Evolutionary conservation across 1,284 basidiomycete genomes (phyloP).

Genomic region (Cryptococcus floricola): DNA sequence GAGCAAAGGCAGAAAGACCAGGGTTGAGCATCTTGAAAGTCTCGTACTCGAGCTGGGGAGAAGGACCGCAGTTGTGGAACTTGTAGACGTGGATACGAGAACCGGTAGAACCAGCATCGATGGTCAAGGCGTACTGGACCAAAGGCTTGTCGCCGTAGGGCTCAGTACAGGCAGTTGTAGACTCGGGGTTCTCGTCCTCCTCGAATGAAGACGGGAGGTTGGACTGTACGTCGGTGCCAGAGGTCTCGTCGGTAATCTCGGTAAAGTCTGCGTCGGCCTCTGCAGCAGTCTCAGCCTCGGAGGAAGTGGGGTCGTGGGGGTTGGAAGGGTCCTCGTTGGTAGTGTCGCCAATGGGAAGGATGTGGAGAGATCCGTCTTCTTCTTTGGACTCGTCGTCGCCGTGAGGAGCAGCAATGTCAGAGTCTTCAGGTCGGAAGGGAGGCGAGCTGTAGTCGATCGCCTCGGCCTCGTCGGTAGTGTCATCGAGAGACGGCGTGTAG

Average conservation of each 20-base stretch:
- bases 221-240: slow-evolving; percentile 13
- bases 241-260: slow-evolving; percentile 31
- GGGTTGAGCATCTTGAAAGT: slow-evolving; percentile 81
- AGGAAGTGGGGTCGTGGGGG: slow-evolving; percentile 28
- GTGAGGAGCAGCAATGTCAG: slow-evolving; percentile 17
- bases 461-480: slow-evolving; percentile 15
- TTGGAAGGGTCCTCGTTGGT: slow-evolving; percentile 8
- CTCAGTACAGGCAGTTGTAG: slow-evolving; percentile 57
- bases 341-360: slow-evolving; percentile 23
- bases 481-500: slow-evolving; percentile 33
- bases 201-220: slow-evolving; percentile 40
- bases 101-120: slow-evolving; percentile 96
- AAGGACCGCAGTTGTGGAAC: slow-evolving; percentile 81
- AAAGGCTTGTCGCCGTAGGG: slow-evolving; percentile 55
- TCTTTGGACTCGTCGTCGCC: slow-evolving; percentile 21
- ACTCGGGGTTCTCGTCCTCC: slow-evolving; percentile 41
- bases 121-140: slow-evolving; percentile 93
- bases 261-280: slow-evolving; percentile 32
- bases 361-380: slow-evolving; percentile 26
- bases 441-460: slow-evolving; percentile 40
- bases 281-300: slow-evolving; percentile 21
- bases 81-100: slow-evolving; percentile 98
- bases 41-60: slow-evolving; percentile 86
- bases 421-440: slow-evolving; percentile 39
- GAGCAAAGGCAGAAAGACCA: slow-evolving; percentile 69